Base-by-base conservation (phyloP, 495 filamentous ascomycete species). In the Neurospora sp. region DNA sequence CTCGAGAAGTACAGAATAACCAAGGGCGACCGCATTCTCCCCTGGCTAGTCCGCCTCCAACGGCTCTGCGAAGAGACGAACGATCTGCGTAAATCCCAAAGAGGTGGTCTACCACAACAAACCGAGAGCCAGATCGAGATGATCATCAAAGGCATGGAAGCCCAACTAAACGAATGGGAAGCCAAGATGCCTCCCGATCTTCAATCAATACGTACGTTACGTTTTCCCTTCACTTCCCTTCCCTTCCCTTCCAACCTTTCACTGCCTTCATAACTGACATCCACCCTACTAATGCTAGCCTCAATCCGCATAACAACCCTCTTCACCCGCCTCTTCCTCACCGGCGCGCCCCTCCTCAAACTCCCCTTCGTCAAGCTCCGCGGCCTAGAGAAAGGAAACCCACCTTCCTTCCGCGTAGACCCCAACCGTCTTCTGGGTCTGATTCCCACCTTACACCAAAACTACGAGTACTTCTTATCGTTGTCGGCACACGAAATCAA, bases 81-180 rank as follows among this genome's bases (percentile, higher is more conserved):
- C 69, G 79, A 79, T 3, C 70, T 81, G 11, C 78, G 78, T 18
- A 76, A 77, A 38, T 75, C 71, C 11, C 73, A 76, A 11, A 71
- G 74, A 10, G 68, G 71, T 59, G 48, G 20, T 59, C 20, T 59
- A 14, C 75, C 35, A n/a, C 70, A 71, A 53, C 77, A 81, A 72
- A 80, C 70, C 72, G 79, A 82, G 44, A 78, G 79, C 71, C 83
- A 86, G 39, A 81, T 75, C 71, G 72, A 77, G 10, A 78, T 85
- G 40, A 79, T 85, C 44, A 74, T 83, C 44, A 74, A 78, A 9
- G 84, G 84, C 18, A 82, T 86, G 68, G 84, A 84, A 71, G 76
- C 78, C 18, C 82, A 85, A 69, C 73, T 83, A 8, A 72, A 72
- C 27, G 81, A 84, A 20, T 84, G 82, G 74, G 78, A 82, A 53